Evolutionary conservation across 129 eudicot species (phyloP).

Genomic region (Artemisia argyi): DNA sequence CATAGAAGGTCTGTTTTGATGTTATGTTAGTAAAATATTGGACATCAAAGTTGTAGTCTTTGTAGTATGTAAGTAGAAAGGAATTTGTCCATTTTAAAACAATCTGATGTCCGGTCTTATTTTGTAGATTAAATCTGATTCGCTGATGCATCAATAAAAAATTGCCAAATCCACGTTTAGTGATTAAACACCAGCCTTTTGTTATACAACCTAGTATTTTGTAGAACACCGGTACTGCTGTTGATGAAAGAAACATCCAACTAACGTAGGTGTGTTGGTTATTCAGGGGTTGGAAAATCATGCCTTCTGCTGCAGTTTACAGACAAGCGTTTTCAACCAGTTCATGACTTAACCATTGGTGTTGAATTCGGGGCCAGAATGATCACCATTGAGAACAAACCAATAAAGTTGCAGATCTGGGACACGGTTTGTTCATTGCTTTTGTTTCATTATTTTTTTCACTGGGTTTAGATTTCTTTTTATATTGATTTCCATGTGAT

Average conservation of each 20-base stretch:
- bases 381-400: constrained; percentile 86
- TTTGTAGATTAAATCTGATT: neutral
- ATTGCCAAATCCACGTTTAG: neutral
- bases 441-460: neutral
- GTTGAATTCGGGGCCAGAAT: constrained; percentile 97
- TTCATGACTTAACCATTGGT: constrained; percentile 90
- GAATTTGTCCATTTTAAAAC: too few relatives aligned
- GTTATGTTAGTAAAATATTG: neutral
- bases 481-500: neutral
- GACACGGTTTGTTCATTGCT: constrained; percentile 36
- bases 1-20: neutral
- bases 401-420: constrained; percentile 82
- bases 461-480: neutral
- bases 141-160: neutral
- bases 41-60: neutral
- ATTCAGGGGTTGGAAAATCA: constrained; percentile 50
- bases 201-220: neutral
- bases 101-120: too few relatives aligned
- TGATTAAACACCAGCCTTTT: neutral
- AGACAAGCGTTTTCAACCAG: constrained; percentile 93
- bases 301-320: constrained; percentile 95
- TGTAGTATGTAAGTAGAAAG: neutral
- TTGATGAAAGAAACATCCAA: neutral
- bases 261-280: neutral
- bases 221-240: neutral